Conservation (phyloP, 805 yeast genomes). For the Cyberlindnera maritima region DNA sequence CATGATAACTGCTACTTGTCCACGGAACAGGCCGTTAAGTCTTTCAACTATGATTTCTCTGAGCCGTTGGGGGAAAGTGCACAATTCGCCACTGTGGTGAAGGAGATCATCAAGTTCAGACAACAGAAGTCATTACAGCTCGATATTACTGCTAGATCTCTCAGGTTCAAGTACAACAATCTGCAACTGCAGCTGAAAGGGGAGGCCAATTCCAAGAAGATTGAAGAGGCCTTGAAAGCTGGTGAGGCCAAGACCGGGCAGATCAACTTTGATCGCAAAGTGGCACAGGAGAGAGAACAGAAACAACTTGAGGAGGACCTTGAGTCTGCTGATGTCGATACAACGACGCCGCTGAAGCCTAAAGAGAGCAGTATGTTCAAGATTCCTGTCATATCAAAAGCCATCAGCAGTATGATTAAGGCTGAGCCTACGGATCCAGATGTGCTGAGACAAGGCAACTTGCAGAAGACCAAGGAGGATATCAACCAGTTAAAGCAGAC, state of each 20-base stretch:
- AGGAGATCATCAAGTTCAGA: slow-evolving; percentile 53
- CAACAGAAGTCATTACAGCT: slow-evolving; percentile 46
- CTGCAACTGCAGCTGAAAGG: slow-evolving; percentile 38
- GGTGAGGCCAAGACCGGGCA: slow-evolving; percentile 27
- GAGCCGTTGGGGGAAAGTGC: slow-evolving; percentile 74
- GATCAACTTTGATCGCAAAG: slow-evolving; percentile 28
- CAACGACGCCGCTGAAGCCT: slow-evolving; percentile 23
- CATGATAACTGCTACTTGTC: slow-evolving; percentile 69
- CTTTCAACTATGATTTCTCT: slow-evolving; percentile 55
- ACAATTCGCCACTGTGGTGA: slow-evolving; percentile 56
- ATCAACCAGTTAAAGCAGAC: slow-evolving; percentile 49
- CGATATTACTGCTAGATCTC: slow-evolving; percentile 40
- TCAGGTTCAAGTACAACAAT: slow-evolving; percentile 32
- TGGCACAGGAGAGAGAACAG: slow-evolving; percentile 19
- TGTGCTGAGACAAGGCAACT: slow-evolving; percentile 51
- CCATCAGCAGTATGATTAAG: slow-evolving; percentile 49
- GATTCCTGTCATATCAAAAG: slow-evolving; percentile 47
- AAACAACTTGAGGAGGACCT: slow-evolving; percentile 5
- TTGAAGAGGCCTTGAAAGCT: slow-evolving; percentile 31
- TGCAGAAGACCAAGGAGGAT: slow-evolving; percentile 42
- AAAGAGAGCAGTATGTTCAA: slow-evolving; percentile 39
- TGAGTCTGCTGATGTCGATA: slow-evolving; percentile 1
- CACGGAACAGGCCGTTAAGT: slow-evolving; percentile 45
- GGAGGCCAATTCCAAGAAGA: slow-evolving; percentile 43
- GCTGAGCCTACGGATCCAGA: slow-evolving; percentile 64